Base-by-base conservation (phyloP, 2,329 filamentous ascomycete species). In the Pezizomycotina sp. region DNA sequence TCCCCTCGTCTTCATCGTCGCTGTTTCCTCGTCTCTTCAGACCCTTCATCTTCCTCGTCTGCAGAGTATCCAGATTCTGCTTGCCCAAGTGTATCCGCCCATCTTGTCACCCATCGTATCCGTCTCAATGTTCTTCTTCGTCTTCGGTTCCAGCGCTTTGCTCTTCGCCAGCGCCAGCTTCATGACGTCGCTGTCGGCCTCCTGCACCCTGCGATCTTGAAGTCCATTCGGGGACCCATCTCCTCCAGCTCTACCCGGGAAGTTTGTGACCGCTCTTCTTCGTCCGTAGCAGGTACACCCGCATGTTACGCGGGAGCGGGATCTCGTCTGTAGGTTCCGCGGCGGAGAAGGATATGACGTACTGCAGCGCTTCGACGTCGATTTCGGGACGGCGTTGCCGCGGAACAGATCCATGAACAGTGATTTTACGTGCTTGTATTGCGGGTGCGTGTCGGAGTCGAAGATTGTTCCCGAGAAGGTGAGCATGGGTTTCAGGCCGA, bases 11-110 rank as follows among this genome's bases (percentile, higher is more conserved):
- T 26, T 65, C 66, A 32, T 61, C 63, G 33, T 67, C 65, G 15
- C 70, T 60, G 45, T 74, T 74, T 36, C 81, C 71, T 47, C 68
- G 73, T 48, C 89, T 69, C 71, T 95, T 98, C 49, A 98, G 60
- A 49, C 84, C 89, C 73, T 98, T 98, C 84, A 98, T 95, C 72
- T 98, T 98, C 55, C 89, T 75, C 34, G 84, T 91, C 65, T 98
- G 89, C 59, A 98, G 60, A 51, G 77, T 70, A 54, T 65, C 67
- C 41, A 98, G 68, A 61, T 98, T 83, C 61, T 93, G 83, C 63
- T 77, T 82, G 53, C 79, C 82, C 42, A 92, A 60, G 58, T 98
- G 89, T 46, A 98, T 78, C 50, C 83, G 75, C 46, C 86, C 89
- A 95, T 68, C 74, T 95, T 95, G 61, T 98, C 89, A 56, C 89